Evolutionary conservation across 495 filamentous ascomycete genomes (phyloP).

Genomic region (Hypoxylon perforatum): DNA sequence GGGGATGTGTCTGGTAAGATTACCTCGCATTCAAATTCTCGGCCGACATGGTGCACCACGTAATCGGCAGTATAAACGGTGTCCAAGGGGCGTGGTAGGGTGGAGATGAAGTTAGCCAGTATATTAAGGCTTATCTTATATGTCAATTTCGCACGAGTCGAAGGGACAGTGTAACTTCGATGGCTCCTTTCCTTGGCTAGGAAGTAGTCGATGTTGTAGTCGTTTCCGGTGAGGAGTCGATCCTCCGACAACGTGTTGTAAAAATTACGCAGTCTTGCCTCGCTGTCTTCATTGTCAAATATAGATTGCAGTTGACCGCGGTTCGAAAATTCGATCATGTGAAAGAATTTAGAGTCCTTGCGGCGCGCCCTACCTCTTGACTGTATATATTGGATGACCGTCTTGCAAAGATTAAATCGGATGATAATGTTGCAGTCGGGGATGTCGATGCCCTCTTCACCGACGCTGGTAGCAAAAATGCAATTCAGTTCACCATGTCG

Average conservation of each 20-base stretch:
- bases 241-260: slow-evolving; percentile 81
- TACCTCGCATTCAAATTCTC: slow-evolving; percentile 81
- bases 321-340: slow-evolving; percentile 82
- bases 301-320: slow-evolving; percentile 65
- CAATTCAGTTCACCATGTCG: slow-evolving; percentile 86
- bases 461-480: slow-evolving; percentile 89
- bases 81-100: slow-evolving; percentile 69
- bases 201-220: slow-evolving; percentile 65
- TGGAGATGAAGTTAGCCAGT: slow-evolving; percentile 68
- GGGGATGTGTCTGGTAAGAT: slow-evolving; percentile 83
- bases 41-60: slow-evolving; percentile 64
- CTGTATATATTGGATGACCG: slow-evolving; percentile 95
- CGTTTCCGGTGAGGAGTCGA: slow-evolving; percentile 72
- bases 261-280: slow-evolving; percentile 74
- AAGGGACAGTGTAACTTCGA: slow-evolving; percentile 69
- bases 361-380: slow-evolving; percentile 91
- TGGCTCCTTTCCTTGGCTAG: slow-evolving; percentile 66
- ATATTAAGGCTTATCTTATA: slow-evolving; percentile 76
- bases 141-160: slow-evolving; percentile 82
- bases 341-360: slow-evolving; percentile 79
- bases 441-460: slow-evolving; percentile 95
- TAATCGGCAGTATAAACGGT: slow-evolving; percentile 68
- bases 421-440: slow-evolving; percentile 94
- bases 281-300: slow-evolving; percentile 63
- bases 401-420: slow-evolving; percentile 88